These are phyloP conservation scores for Wickerhamiella galacta DNA, from an alignment of 805 yeast genomes.

Conservation along the genomic window DNA sequence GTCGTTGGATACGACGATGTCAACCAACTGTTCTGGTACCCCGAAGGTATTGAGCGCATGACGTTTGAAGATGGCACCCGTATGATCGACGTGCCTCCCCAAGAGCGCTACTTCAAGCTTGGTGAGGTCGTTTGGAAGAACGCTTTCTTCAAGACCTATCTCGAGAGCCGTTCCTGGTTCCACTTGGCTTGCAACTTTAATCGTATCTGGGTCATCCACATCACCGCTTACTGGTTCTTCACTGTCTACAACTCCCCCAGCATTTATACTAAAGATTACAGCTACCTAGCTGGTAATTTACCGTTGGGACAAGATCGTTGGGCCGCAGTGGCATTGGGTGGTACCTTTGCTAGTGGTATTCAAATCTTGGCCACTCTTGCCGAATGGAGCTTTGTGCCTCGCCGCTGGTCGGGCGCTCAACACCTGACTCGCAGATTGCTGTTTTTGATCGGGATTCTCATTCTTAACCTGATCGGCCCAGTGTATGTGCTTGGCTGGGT, in stretches of 20 bases:
- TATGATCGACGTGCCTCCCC: slow-evolving; percentile 73
- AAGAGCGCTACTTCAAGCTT: slow-evolving; percentile 73
- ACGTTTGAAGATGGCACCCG: slow-evolving; percentile 84
- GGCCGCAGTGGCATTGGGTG: slow-evolving; percentile 89
- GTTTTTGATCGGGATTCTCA: slow-evolving; percentile 51
- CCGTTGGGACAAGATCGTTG: slow-evolving; percentile 85
- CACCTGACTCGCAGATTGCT: slow-evolving; percentile 76
- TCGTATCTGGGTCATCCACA: slow-evolving; percentile 95
- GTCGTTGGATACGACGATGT: slow-evolving; percentile 85
- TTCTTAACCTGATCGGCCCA: slow-evolving; percentile 67
- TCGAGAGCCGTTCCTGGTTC: slow-evolving; percentile 94
- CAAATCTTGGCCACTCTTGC: slow-evolving; percentile 76
- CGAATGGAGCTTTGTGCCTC: slow-evolving; percentile 94
- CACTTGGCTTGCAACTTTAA: slow-evolving; percentile 88
- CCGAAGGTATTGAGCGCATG: slow-evolving; percentile 93
- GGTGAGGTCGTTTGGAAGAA: slow-evolving; percentile 88
- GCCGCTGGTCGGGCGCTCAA: slow-evolving; percentile 99
- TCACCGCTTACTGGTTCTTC: slow-evolving; percentile 86
- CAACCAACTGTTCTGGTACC: slow-evolving; percentile 97
- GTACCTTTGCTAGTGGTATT: slow-evolving; percentile 64
- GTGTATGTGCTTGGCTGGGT: slow-evolving; percentile 74
- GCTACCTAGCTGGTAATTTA: slow-evolving; percentile 63
- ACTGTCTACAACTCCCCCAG: slow-evolving; percentile 85
- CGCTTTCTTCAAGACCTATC: slow-evolving; percentile 89
- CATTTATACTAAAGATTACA: slow-evolving; percentile 72